Conservation (phyloP, 2,329 filamentous ascomycete species). For the Cercospora zeae-maydis region DNA sequence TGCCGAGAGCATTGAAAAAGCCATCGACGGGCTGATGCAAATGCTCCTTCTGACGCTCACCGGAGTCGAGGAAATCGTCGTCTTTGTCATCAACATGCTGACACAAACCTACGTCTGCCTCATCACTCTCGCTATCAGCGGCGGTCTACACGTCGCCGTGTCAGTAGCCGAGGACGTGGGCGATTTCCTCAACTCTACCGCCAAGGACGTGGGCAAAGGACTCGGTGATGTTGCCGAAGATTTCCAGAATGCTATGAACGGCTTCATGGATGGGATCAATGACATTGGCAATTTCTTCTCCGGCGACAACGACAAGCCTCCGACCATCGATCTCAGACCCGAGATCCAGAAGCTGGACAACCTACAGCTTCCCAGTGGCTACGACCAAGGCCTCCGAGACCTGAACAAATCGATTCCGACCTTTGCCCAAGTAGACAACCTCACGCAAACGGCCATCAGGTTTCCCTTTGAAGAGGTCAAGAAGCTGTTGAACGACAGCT, state of each 20-base stretch:
- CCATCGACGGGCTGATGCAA: slow-evolving; percentile 73
- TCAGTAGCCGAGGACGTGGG: slow-evolving; percentile 59
- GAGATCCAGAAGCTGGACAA: slow-evolving; percentile 64
- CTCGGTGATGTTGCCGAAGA: slow-evolving; percentile 44
- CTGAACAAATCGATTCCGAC: not conserved
- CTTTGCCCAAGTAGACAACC: slow-evolving; percentile 68
- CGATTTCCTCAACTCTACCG: slow-evolving; percentile 58
- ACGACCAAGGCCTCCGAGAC: slow-evolving; percentile 63
- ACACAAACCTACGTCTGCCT: slow-evolving; percentile 88
- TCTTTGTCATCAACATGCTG: slow-evolving; percentile 90
- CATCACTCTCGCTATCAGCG: slow-evolving; percentile 76
- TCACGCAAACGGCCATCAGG: slow-evolving; percentile 70
- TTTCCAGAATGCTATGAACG: slow-evolving; percentile 55
- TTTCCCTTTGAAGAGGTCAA: slow-evolving; percentile 80
- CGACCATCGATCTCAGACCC: slow-evolving; percentile 61
- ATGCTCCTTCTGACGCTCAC: slow-evolving; percentile 76
- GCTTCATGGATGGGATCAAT: slow-evolving; percentile 51
- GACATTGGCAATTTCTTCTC: slow-evolving; percentile 41
- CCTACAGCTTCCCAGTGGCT: slow-evolving; percentile 64
- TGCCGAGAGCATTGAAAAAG: slow-evolving; percentile 72
- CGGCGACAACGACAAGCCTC: slow-evolving; percentile 43
- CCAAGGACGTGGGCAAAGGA: slow-evolving; percentile 55
- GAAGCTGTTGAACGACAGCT: slow-evolving; percentile 64
- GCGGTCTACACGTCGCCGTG: slow-evolving; percentile 69
- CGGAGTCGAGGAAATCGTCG: slow-evolving; percentile 78